Base-by-base conservation (phyloP, 768 basidiomycete species). In the Calvatia gigantea region DNA sequence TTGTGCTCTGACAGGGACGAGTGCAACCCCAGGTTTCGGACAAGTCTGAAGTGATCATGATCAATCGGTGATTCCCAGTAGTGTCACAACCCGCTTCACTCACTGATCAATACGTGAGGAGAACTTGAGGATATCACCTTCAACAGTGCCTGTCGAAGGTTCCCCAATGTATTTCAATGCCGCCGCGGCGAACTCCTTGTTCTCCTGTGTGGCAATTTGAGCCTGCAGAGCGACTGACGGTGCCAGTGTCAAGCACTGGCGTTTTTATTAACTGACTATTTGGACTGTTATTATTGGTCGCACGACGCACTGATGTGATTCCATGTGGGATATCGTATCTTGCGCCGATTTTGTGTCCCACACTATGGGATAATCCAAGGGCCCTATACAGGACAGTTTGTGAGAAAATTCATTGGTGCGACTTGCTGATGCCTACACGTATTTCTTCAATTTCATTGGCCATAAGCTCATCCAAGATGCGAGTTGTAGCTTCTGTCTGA, bases 381-480 rank as follows among this genome's bases (percentile, higher is more conserved):
- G 86, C 69, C 62, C 83, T 89, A 60, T 8, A 41, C 38, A 37
- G 42, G 25, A 44, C 46, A 41, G 29, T 17, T 31, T 23, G n/a
- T 35, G 12, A 32, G 14, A 33, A 23, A 42, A 5, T 21, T 21
- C 12, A 9, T 21, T 6, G 25, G 15, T 12, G 28, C 6, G 28
- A 31, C 21, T 27, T 17, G 51, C 68, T 54, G n/a, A n/a, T n/a
- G n/a, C n/a, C n/a, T 60, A 83, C 85, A 76, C 75, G 61, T 84
- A 83, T 61, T 72, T 76, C 61, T 83, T 81, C 7, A 75, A 55
- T 62, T 79, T 83, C 39, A 76, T 68, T 0, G 88, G 87, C 87
- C 86, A 90, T 9, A 88, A 60, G 59, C 85, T 88, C 86, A 89
- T 88, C 90, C 87, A 91, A 1, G 87, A 80, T 2, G 88, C 89